phyloP scores from a whole-genome alignment of 2,329 filamentous ascomycete genomes.

The Alternaria angustiovoidea region DNA sequence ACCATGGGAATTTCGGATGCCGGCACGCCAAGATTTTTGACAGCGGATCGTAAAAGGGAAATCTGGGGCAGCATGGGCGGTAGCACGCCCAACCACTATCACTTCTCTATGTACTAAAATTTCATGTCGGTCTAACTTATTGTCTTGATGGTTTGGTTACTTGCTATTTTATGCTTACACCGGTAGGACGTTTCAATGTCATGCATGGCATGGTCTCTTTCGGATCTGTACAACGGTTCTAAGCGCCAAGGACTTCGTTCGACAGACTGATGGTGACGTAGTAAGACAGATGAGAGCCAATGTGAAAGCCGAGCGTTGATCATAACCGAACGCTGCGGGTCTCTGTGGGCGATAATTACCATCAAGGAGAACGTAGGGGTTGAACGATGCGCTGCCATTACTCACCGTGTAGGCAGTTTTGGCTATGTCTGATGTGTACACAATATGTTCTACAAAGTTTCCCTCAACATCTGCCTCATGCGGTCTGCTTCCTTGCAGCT shows the following conservation, averaged over 20 bases:
- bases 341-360: background rate
- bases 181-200: background rate
- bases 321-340: background rate
- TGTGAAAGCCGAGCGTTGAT: background rate
- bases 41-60: background rate
- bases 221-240: background rate
- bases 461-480: background rate
- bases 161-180: background rate
- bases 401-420: background rate
- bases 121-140: background rate
- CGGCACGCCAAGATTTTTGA: background rate
- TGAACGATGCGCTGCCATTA: background rate
- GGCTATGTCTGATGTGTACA: background rate
- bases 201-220: background rate
- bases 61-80: background rate
- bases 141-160: background rate
- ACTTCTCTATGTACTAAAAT: background rate
- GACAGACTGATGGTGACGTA: background rate
- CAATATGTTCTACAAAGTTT: constrained; percentile 10
- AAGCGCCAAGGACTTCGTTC: background rate
- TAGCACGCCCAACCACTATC: background rate
- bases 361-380: background rate
- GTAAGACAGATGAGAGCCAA: background rate
- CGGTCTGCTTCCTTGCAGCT: constrained; percentile 32
- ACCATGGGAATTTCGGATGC: background rate